These are phyloP conservation scores for Syzygium jambos DNA, from an alignment of 345 rosid genomes.

Conservation along the genomic window DNA sequence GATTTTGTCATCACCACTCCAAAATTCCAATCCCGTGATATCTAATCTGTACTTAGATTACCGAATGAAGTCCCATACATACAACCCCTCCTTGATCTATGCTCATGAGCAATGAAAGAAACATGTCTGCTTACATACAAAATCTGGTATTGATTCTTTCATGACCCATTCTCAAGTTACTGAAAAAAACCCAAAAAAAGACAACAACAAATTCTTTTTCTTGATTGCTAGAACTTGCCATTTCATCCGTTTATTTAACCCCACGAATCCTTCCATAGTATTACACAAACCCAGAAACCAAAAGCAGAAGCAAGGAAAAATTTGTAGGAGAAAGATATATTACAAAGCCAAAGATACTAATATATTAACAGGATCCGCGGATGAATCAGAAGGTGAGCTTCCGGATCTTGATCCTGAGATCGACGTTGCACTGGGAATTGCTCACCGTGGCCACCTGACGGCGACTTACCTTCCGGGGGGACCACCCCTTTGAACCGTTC, in stretches of 20 bases:
- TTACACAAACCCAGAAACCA: neutral
- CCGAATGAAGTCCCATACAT: neutral
- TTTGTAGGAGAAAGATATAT: neutral
- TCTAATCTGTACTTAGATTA: neutral
- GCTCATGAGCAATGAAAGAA: neutral
- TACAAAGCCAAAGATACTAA: neutral
- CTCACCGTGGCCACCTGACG: conserved; percentile 41
- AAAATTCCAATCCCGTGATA: neutral
- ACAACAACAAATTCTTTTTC: neutral
- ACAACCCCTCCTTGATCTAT: neutral
- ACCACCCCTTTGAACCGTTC: conserved; percentile 49
- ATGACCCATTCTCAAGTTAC: neutral
- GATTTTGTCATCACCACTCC: neutral
- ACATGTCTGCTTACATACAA: neutral
- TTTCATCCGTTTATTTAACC: neutral
- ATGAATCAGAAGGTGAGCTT: conserved; percentile 49
- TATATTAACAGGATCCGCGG: neutral
- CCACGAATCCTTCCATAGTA: neutral
- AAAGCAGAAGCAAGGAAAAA: neutral
- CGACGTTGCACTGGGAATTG: conserved; percentile 62
- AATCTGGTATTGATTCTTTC: neutral
- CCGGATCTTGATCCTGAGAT: conserved; percentile 91
- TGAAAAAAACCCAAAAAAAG: no score
- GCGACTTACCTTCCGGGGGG: conserved; percentile 68
- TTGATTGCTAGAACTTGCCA: neutral